A percentile compares a stretch with the other conserved stretches of the same genome.
Conservation (phyloP, 371 early-diverging fungal species). For the Mucor velutinosus region DNA sequence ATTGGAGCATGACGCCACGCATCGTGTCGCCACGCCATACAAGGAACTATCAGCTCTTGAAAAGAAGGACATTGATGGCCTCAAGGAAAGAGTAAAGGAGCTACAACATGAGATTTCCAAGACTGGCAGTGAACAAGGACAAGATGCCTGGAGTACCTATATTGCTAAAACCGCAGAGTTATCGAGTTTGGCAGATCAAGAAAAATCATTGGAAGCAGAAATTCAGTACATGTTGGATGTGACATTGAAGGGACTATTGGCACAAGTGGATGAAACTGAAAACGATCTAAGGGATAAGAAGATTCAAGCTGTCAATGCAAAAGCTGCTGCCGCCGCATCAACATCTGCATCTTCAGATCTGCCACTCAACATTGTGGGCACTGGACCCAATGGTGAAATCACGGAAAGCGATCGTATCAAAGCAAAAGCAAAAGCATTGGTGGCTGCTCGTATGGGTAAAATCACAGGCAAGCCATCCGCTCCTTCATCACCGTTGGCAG, state of each 20-base stretch:
- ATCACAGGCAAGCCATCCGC: slow-evolving; percentile 40
- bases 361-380: slow-evolving; percentile 51
- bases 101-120: slow-evolving; percentile 44
- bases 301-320: slow-evolving; percentile 42
- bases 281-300: slow-evolving; percentile 56
- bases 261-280: slow-evolving; percentile 55
- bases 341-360: slow-evolving; percentile 3
- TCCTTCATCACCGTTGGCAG: not conserved
- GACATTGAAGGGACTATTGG: slow-evolving; percentile 42
- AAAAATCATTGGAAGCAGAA: slow-evolving; percentile 54
- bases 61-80: slow-evolving; percentile 39
- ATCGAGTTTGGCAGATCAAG: slow-evolving; percentile 54
- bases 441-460: slow-evolving; percentile 68
- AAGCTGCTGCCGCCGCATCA: slow-evolving; percentile 18
- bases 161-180: slow-evolving; percentile 50
- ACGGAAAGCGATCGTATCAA: slow-evolving; percentile 63
- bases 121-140: slow-evolving; percentile 33
- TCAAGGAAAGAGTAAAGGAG: slow-evolving; percentile 47
- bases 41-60: slow-evolving; percentile 29
- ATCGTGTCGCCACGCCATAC: slow-evolving; percentile 31
- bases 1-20: slow-evolving; percentile 31
- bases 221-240: slow-evolving; percentile 46
- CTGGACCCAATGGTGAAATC: slow-evolving; percentile 61
- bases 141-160: slow-evolving; percentile 43
- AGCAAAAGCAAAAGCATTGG: slow-evolving; percentile 62